Evolutionary conservation across 331 rosid species (phyloP), one percentile per base, ranked within the genome.

Genomic region (Quercus tomentella): DNA sequence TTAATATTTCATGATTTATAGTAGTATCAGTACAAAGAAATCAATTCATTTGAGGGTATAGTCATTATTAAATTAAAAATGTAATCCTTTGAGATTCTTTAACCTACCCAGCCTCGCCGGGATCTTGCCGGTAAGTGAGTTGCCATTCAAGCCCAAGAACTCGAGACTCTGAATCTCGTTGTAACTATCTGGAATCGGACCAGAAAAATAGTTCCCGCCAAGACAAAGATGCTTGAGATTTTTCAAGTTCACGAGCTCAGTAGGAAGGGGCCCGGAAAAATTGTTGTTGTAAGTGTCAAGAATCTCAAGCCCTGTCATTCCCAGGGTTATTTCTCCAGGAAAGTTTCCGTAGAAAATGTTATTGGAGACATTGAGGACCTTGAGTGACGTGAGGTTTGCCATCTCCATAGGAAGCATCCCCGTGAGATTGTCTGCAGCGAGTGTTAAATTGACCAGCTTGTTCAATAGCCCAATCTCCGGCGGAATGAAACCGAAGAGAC

Each of bases 251-350:
- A 75, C 87, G 2, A 93, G 20, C 75, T 90, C 91, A 16, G 75
- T 62, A 0, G 98, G 97, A 0, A 93, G 88, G 0, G 78, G 4
- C 1, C 97, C 96, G 0, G 54, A 28, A 86, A 96, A 90, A 21
- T 78, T 83, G 74, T 96, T 96, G 86, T 96, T 88, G 45, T 93
- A 96, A 2, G 73, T 86, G 35, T 93, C 98, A 10, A 96, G 76
- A n/a, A 76, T 41, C 37, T 90, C 88, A 1, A 96, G 93, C 61
- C 90, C 66, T 4, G 77, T 73, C 91, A 87, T 89, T 4, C 37
- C 31, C 5, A 81, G 41, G 1, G 76, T 61, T 72, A 86, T 72
- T 35, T 81, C 70, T 1, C 82, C 87, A 0, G 94, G 91, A 35
- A 96, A 91, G 1, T 17, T 2, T 0, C 87, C 91, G 2, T 1